These are phyloP conservation scores for Thuidium tamariscinum DNA, from an alignment of 225 moss, liverwort and hornwort genomes.

Conservation along the genomic window DNA sequence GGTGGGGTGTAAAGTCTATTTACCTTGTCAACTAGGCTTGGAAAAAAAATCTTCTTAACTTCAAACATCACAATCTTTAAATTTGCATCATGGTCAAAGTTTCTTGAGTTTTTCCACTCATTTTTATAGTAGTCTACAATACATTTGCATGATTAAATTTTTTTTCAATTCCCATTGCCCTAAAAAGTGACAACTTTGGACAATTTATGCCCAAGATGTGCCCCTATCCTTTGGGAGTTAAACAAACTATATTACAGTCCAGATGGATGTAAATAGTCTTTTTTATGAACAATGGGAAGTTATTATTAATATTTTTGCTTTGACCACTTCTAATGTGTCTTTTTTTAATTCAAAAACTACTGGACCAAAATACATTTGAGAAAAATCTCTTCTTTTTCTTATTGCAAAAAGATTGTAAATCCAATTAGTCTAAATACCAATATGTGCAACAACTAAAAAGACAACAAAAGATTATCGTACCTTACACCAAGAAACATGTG, in stretches of 20 bases:
- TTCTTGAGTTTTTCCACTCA: rapidly evolving
- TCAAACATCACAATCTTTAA: background rate
- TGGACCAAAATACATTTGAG: background rate
- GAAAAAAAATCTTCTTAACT: too few relatives aligned
- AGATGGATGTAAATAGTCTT: background rate
- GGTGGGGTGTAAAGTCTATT: background rate
- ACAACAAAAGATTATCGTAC: background rate
- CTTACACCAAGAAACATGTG: background rate
- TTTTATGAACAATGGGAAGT: background rate
- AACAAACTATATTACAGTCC: background rate
- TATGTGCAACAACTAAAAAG: background rate
- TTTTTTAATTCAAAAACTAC: background rate
- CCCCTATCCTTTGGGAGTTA: background rate
- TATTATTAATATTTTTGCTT: background rate
- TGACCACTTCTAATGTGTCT: background rate
- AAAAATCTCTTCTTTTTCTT: background rate
- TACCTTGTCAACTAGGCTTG: rapidly evolving
- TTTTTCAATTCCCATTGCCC: background rate
- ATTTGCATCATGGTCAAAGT: background rate
- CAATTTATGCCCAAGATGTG: too few relatives aligned
- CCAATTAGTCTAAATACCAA: rapidly evolving
- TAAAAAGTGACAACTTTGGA: rapidly evolving
- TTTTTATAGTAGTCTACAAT: rapidly evolving
- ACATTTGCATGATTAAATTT: background rate
- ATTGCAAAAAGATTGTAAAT: background rate